A percentile compares a stretch with the other conserved stretches of the same genome.
Evolutionary conservation across 2,329 filamentous ascomycete species (phyloP).

Genomic region (Apiospora saccharicola): DNA sequence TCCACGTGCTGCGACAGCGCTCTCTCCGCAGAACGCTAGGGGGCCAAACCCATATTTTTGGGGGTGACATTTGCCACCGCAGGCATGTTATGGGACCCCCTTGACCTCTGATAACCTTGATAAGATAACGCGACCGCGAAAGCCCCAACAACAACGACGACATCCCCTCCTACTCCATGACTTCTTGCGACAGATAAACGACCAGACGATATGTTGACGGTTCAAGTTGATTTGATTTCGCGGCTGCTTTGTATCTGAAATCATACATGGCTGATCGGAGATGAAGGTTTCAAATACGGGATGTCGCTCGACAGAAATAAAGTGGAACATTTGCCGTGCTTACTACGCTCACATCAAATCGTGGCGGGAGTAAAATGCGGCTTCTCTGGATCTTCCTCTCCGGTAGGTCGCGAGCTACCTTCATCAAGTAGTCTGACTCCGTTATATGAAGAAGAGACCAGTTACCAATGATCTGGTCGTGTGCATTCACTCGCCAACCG

Average conservation of each 20-base stretch:
- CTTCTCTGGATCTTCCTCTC: not conserved
- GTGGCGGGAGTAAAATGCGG: not conserved
- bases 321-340: not conserved
- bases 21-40: constrained; percentile 18
- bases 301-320: not conserved
- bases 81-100: not conserved
- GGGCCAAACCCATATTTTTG: not conserved
- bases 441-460: too few species aligned
- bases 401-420: not conserved
- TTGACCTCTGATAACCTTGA: not conserved
- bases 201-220: not conserved
- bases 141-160: not conserved
- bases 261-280: not conserved
- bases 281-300: not conserved
- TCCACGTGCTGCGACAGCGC: constrained; percentile 1
- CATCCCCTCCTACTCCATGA: not conserved
- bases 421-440: not conserved
- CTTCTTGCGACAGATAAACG: not conserved
- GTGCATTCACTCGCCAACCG: too few species aligned
- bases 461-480: too few species aligned
- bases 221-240: not conserved
- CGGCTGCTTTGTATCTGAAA: not conserved
- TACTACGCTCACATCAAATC: not conserved
- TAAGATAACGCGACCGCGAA: constrained; percentile 7
- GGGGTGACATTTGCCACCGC: not conserved